A percentile compares a stretch with the other conserved stretches of the same genome.
Evolutionary conservation across 257 asterid genomes (phyloP).

Genomic region (Solanum corneliomulleri): DNA sequence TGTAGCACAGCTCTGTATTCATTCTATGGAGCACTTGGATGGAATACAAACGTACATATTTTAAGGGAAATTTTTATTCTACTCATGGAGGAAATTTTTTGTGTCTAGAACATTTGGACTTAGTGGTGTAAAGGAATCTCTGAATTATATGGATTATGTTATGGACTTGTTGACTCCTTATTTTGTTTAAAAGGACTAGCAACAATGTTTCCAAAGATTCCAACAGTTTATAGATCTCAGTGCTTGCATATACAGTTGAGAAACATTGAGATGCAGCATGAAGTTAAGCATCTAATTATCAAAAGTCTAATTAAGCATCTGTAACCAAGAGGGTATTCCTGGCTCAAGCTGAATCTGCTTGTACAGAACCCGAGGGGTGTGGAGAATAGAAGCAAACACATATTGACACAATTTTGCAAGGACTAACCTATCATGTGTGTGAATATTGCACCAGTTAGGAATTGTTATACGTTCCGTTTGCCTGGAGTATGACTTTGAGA

Average conservation of each 20-base stretch:
- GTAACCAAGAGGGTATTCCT: not conserved
- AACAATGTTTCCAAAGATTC: not conserved
- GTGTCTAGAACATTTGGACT: not conserved
- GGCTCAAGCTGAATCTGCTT: not conserved
- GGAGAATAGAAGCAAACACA: not conserved
- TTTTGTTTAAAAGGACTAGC: not conserved
- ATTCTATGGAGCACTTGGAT: not conserved
- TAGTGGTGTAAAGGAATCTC: not conserved
- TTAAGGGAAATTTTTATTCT: not conserved
- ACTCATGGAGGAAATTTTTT: not conserved
- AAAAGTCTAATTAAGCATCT: not conserved
- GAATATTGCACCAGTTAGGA: not conserved
- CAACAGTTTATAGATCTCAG: not conserved
- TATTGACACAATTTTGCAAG: not conserved
- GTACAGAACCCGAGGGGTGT: not conserved
- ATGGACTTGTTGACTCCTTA: not conserved
- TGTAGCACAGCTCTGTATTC: not conserved
- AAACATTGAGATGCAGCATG: not conserved
- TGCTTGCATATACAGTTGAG: not conserved
- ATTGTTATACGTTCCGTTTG: not conserved
- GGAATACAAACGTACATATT: not conserved
- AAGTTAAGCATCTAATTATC: not conserved
- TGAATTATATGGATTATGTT: not conserved
- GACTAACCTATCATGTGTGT: not conserved
- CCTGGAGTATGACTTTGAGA: not conserved